Conservation (phyloP, 2,329 filamentous ascomycete genomes). For the Epichloe gansuensis region DNA sequence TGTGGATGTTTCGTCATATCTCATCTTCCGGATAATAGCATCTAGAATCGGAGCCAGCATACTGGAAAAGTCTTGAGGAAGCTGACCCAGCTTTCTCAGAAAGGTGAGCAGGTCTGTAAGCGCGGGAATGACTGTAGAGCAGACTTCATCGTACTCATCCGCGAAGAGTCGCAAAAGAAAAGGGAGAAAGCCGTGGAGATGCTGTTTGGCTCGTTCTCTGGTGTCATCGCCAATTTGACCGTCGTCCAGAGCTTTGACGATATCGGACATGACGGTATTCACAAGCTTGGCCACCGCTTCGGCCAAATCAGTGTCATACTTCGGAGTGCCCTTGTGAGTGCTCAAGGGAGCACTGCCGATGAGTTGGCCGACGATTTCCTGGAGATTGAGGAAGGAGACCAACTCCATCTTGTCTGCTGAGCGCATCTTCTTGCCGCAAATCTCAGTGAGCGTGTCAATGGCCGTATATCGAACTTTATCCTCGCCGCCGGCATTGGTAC, state of each 20-base stretch:
- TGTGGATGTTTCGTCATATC: slow-evolving; percentile 85
- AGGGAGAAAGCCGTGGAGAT: slow-evolving; percentile 73
- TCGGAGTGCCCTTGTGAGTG: slow-evolving; percentile 65
- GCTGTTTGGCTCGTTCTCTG: slow-evolving; percentile 62
- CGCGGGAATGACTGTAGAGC: slow-evolving; percentile 86
- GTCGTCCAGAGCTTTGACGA: slow-evolving; percentile 76
- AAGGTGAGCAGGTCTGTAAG: slow-evolving; percentile 87
- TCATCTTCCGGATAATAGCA: slow-evolving; percentile 90
- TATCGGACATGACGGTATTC: slow-evolving; percentile 76
- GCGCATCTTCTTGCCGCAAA: slow-evolving; percentile 97
- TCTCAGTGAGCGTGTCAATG: slow-evolving; percentile 90
- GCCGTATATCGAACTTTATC: slow-evolving; percentile 82
- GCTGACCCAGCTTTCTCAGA: slow-evolving; percentile 63
- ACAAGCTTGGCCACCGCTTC: slow-evolving; percentile 92
- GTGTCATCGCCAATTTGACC: slow-evolving; percentile 45
- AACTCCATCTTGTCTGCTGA: slow-evolving; percentile 85
- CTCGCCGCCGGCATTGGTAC: slow-evolving; percentile 48
- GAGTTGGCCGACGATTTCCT: slow-evolving; percentile 73
- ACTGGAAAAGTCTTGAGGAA: slow-evolving; percentile 62
- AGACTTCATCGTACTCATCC: slow-evolving; percentile 96
- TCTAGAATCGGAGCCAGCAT: slow-evolving; percentile 83
- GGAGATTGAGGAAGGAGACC: slow-evolving; percentile 80
- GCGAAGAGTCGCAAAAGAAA: slow-evolving; percentile 88
- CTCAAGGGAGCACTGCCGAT: slow-evolving; percentile 69
- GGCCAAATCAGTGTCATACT: slow-evolving; percentile 90